A percentile compares a stretch with the other conserved stretches of the same genome.
phyloP scores from a whole-genome alignment of 2,329 filamentous ascomycete species.

The Xylaria sp. region DNA sequence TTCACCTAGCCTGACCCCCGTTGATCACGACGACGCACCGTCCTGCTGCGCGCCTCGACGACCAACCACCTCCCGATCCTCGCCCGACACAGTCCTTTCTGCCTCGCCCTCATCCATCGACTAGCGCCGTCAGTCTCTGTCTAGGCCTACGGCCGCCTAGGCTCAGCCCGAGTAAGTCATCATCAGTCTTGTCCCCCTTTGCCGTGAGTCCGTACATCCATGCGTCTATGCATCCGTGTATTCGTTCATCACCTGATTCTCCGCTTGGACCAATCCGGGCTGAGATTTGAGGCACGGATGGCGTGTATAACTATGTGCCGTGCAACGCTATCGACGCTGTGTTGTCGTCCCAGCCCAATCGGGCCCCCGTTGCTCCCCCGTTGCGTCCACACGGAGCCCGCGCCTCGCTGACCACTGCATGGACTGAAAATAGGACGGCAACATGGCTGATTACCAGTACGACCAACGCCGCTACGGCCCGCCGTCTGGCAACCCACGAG shows the following conservation, averaged over 20 bases:
- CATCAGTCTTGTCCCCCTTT: conserved; percentile 1
- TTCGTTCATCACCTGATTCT: conserved; percentile 19
- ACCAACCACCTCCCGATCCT: conserved; percentile 40
- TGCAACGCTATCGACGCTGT: conserved; percentile 28
- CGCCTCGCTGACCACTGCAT: conserved; percentile 39
- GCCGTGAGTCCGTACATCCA: neutral
- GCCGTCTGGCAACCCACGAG: conserved; percentile 74
- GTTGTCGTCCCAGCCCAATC: conserved; percentile 24
- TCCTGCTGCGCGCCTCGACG: conserved; percentile 32
- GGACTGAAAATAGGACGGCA: conserved; percentile 53
- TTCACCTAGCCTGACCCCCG: conserved; percentile 7
- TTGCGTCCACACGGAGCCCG: conserved; percentile 22
- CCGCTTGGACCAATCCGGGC: conserved; percentile 14
- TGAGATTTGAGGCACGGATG: neutral
- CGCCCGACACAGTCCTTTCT: conserved; percentile 35
- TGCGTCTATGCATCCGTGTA: neutral
- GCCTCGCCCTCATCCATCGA: conserved; percentile 32
- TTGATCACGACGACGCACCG: conserved; percentile 25
- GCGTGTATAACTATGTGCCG: conserved; percentile 18
- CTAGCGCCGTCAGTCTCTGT: conserved; percentile 43
- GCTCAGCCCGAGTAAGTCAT: conserved; percentile 47
- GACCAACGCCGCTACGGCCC: conserved; percentile 64
- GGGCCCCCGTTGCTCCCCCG: conserved; percentile 7
- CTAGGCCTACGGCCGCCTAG: conserved; percentile 51
- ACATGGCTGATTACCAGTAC: conserved; percentile 69